A percentile compares a stretch with the other conserved stretches of the same genome.
Conservation (phyloP, 352 stramenopile genomes). For the Pythium grandisporangium region DNA sequence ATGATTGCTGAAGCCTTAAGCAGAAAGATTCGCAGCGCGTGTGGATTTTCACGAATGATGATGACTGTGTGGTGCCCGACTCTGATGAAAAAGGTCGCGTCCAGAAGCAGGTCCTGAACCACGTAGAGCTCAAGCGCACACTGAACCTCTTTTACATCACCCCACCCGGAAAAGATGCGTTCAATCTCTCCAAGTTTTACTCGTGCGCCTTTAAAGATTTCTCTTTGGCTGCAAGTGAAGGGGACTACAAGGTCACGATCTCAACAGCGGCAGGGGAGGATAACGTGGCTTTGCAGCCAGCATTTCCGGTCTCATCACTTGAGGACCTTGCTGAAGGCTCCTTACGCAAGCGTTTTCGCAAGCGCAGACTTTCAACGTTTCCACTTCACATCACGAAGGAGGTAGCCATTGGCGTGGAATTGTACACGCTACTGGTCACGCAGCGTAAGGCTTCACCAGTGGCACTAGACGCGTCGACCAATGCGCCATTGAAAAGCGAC, state of each 20-base stretch:
- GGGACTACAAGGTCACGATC: too few relatives aligned
- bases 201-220: slow-evolving; percentile 62
- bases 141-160: slow-evolving; percentile 77
- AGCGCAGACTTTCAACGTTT: slow-evolving; percentile 62
- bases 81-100: slow-evolving; percentile 47
- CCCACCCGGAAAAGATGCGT: slow-evolving; percentile 34
- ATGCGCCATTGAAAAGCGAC: slow-evolving; percentile 63
- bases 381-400: slow-evolving; percentile 57
- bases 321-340: slow-evolving; percentile 70
- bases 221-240: slow-evolving; percentile 14
- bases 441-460: slow-evolving; percentile 58
- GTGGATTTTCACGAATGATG: slow-evolving; percentile 84
- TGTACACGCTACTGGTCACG: slow-evolving; percentile 52
- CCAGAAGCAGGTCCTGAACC: slow-evolving; percentile 79
- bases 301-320: slow-evolving; percentile 64
- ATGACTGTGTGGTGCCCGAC: slow-evolving; percentile 33
- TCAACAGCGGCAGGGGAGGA: slow-evolving; percentile 8
- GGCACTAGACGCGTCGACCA: slow-evolving; percentile 58
- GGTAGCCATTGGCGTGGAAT: slow-evolving; percentile 67
- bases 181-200: slow-evolving; percentile 59
- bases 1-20: slow-evolving; percentile 38
- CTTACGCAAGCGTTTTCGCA: slow-evolving; percentile 73
- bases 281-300: slow-evolving; percentile 37
- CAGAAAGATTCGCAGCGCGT: slow-evolving; percentile 81
- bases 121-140: slow-evolving; percentile 65